Percentiles rank a stretch among this genome's conserved stretches.
phyloP scores from a whole-genome alignment of 2,329 filamentous ascomycete species.

The Ilyonectria mors-panacis region DNA sequence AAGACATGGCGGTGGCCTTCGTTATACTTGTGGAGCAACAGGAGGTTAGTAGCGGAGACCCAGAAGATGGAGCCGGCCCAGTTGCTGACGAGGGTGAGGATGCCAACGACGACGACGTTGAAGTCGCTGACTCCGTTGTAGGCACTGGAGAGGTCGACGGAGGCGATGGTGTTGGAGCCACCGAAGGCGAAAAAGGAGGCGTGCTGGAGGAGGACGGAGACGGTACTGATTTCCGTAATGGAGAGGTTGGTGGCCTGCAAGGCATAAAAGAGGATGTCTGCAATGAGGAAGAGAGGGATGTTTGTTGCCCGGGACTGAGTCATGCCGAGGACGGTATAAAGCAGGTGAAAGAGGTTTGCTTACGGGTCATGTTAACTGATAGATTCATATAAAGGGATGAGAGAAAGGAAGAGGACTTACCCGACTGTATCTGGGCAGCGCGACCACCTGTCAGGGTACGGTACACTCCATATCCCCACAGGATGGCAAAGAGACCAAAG shows the following conservation, averaged over 20 bases:
- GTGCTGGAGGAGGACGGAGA: constrained; percentile 83
- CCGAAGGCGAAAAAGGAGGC: constrained; percentile 91
- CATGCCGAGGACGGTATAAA: constrained; percentile 83
- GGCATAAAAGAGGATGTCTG: constrained; percentile 71
- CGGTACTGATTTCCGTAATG: constrained; percentile 74
- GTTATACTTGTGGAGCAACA: constrained; percentile 63
- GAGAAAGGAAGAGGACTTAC: constrained; percentile 40
- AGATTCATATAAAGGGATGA: background rate
- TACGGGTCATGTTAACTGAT: constrained; percentile 25
- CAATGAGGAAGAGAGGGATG: constrained; percentile 86
- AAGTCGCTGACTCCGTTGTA: constrained; percentile 93
- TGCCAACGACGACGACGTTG: constrained; percentile 83
- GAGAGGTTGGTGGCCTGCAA: constrained; percentile 64
- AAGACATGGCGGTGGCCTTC: constrained; percentile 52
- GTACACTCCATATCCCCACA: constrained; percentile 57
- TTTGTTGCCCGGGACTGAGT: constrained; percentile 91
- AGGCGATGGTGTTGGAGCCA: constrained; percentile 94
- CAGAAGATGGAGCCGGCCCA: constrained; percentile 95
- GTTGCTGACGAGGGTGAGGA: constrained; percentile 89
- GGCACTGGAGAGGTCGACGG: constrained; percentile 92
- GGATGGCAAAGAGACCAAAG: constrained; percentile 62
- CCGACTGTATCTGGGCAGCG: constrained; percentile 46
- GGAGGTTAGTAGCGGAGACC: constrained; percentile 75
- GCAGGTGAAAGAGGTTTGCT: constrained; percentile 72
- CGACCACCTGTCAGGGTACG: constrained; percentile 52